These are phyloP conservation scores for Opeltia flavorubescens DNA, from an alignment of 495 filamentous ascomycete species.

Conservation along the genomic window DNA sequence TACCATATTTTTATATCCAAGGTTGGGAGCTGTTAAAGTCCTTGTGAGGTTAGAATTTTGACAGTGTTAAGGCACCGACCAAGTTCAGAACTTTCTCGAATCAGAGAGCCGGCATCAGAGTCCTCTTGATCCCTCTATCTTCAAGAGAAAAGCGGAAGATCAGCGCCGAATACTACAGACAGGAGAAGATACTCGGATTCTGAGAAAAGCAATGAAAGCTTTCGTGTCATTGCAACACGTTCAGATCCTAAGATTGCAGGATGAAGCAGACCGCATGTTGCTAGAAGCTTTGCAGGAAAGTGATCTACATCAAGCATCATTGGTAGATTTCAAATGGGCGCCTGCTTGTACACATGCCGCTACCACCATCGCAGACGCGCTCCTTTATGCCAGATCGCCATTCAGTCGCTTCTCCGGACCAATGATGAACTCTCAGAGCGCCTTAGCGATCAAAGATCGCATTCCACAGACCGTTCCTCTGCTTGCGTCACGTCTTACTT, in stretches of 20 bases:
- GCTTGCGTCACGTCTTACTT: constrained; percentile 42
- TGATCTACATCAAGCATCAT: constrained; percentile 12
- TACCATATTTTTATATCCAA: constrained; percentile 52
- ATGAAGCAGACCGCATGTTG: constrained; percentile 40
- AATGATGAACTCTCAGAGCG: constrained; percentile 48
- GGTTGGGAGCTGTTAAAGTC: constrained; percentile 11
- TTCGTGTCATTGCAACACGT: constrained; percentile 51
- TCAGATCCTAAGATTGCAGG: constrained; percentile 49
- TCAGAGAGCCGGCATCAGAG: constrained; percentile 15
- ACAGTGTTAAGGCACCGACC: constrained; percentile 20
- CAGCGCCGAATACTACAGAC: constrained; percentile 28
- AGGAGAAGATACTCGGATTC: constrained; percentile 27
- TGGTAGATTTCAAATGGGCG: constrained; percentile 42
- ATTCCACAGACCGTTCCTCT: constrained; percentile 33
- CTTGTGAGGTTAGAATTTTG: neutral
- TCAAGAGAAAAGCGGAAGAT: constrained; percentile 27
- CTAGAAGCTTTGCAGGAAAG: constrained; percentile 28
- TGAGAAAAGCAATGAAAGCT: constrained; percentile 39
- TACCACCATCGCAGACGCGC: constrained; percentile 40
- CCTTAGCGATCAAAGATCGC: constrained; percentile 32
- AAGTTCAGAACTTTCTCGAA: constrained; percentile 20
- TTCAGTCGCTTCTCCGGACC: constrained; percentile 47
- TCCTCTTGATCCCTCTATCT: constrained; percentile 21
- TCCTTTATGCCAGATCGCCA: constrained; percentile 39
- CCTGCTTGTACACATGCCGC: constrained; percentile 49